Base-by-base conservation (phyloP, 495 filamentous ascomycete genomes). In the Aspergillus homomorphus region DNA sequence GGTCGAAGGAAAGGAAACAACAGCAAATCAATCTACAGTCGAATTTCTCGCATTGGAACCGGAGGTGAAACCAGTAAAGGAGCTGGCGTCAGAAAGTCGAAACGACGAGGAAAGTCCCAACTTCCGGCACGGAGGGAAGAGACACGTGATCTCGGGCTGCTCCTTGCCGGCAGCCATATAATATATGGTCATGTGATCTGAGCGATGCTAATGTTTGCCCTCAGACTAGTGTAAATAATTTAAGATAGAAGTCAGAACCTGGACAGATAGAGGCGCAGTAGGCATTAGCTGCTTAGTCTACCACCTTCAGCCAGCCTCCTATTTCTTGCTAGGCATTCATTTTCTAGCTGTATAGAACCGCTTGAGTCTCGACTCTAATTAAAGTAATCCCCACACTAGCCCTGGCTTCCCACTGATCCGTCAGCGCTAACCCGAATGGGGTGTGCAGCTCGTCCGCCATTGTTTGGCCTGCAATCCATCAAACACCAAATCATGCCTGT, bases 131-230 rank as follows among this genome's bases (percentile, higher is more conserved):
- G 43, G 50, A 50, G 23, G 48, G 15, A 15, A 23, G 5, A 50
- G 59, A 15, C 59, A 62, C 59, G 59, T 62, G 59, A 62, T 51
- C 18, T 16, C 21, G 24, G 45, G 5, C 16, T 4, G 48, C 48
- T 51, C 48, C 48, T 51, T 51, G 48, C 48, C 30, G 48, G 33
- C 33, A 38, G 33, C 33, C 33, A 38, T 38, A 12, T 38, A 14
- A 5, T 38, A 9, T 10, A 9, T 12, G 10, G 33, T 38, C 33
- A 38, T 38, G 33, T 38, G 33, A 28, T n/a, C n/a, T n/a, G n/a
- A n/a, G n/a, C n/a, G n/a, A n/a, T n/a, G n/a, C n/a, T n/a, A n/a
- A n/a, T n/a, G n/a, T n/a, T n/a, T n/a, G n/a, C n/a, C n/a, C n/a
- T n/a, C n/a, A n/a, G n/a, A n/a, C n/a, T n/a, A n/a, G n/a, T n/a